Conservation (phyloP, 257 asterid genomes). For the Prunella vulgaris region DNA sequence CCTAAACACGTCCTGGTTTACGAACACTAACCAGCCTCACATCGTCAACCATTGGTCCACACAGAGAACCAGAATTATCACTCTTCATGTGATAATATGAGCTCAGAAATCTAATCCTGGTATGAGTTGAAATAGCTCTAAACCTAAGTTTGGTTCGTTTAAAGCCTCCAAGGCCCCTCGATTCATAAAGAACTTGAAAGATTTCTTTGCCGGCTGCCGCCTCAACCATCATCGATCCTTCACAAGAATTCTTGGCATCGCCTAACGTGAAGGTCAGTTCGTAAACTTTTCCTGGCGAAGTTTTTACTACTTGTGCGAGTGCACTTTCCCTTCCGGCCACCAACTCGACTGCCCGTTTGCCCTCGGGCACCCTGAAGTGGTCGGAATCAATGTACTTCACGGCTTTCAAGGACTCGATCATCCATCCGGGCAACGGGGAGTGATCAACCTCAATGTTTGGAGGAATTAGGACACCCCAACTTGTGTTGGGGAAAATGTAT, state of each 20-base stretch:
- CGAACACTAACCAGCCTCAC: conserved; percentile 46
- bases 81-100: conserved; percentile 59
- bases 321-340: conserved; percentile 81
- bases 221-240: conserved; percentile 78
- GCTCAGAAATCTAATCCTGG: conserved; percentile 73
- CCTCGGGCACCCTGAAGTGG: conserved; percentile 65
- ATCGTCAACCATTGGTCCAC: conserved; percentile 81
- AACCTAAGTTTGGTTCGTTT: conserved; percentile 49
- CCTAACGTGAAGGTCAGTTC: conserved; percentile 58
- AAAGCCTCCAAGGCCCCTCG: conserved; percentile 60
- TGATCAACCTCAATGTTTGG: conserved; percentile 73
- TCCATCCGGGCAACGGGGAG: conserved; percentile 86
- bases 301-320: conserved; percentile 48
- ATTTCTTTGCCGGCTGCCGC: conserved; percentile 45
- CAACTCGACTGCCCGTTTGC: conserved; percentile 61
- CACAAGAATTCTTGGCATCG: conserved; percentile 64
- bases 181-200: conserved; percentile 47
- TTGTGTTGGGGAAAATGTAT: conserved; percentile 55
- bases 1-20: conserved; percentile 6
- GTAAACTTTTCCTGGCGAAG: conserved; percentile 39
- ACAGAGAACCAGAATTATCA: conserved; percentile 65
- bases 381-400: conserved; percentile 70
- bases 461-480: conserved; percentile 70
- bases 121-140: conserved; percentile 32
- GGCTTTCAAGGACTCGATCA: conserved; percentile 74